Evolutionary conservation across 192 early-diverging fungal species (phyloP), one percentile per base, ranked within the genome.

Genomic region (Phlyctochytrium bullatum): DNA sequence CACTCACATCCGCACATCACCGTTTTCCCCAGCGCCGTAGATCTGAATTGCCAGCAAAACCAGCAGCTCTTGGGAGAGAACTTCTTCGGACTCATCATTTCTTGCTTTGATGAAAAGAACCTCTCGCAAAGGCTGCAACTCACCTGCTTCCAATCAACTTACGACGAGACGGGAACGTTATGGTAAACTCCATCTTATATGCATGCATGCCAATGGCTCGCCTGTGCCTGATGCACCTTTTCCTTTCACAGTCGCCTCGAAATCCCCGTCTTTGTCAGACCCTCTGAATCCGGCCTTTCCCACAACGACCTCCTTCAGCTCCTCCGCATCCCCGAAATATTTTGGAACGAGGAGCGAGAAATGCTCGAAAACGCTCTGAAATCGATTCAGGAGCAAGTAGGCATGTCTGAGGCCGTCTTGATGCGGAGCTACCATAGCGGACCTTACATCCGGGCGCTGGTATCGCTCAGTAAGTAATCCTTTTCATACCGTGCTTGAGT

Each of bases 1-100:
- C 77, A 79, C 51, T 75, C 73, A 32, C 80, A 82, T 54, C 80
- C 80, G 1, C 75, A 82, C 58, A 77, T 82, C 25, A 82, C 80
- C 2, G 71, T 77, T 10, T 66, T 75, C 32, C 80, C 80, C 16
- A 74, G 71, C 1, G 77, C 78, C 62, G 76, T 82, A 17, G 80
- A 82, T 62, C 53, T 82, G 1, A 36, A 64, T 4, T 79, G 77
- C 34, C 80, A 82, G 65, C 34, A 69, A 17, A 64, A 73, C 23
- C 65, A 79, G 64, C 80, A 82, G 57, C 65, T 74, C 56, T 40
- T 79, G 20, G 75, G 76, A 36, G 59, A 66, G 27, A 67, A 64
- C 12, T 82, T 78, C 34, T 66, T 78, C 62, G 80, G 80, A 36
- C 28, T 78, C 23, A 77, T 82, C 60, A 58, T 78, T 32, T 76